Evolutionary conservation across 768 basidiomycete genomes (phyloP).

Genomic region (Cystofilobasidium capitatum): DNA sequence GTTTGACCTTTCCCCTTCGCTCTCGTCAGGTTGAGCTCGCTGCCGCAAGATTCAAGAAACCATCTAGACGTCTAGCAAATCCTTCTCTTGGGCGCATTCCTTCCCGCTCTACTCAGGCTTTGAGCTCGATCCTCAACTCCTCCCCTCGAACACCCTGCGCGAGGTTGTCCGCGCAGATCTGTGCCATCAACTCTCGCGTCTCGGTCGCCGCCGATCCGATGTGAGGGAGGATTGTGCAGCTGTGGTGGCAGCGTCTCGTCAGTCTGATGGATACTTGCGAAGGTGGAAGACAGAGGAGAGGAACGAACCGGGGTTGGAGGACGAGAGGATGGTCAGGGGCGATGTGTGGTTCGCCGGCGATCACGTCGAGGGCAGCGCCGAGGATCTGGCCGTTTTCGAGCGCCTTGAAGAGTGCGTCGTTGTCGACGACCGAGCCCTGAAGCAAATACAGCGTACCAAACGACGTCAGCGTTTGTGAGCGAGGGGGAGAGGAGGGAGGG

Average conservation of each 20-base stretch:
- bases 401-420: conserved; percentile 73
- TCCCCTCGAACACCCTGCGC: background rate
- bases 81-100: too few relatives aligned
- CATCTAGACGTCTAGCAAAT: too few relatives aligned
- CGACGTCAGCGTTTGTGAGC: background rate
- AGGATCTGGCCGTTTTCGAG: conserved; percentile 69
- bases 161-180: conserved; percentile 1
- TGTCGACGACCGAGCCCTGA: conserved; percentile 69
- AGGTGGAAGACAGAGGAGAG: background rate
- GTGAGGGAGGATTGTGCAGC: conserved; percentile 72
- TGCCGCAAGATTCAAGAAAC: too few relatives aligned
- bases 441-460: background rate
- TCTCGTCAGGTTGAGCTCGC: too few relatives aligned
- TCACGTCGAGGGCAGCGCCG: conserved; percentile 87
- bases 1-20: too few relatives aligned
- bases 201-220: conserved; percentile 82
- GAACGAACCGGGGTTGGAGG: conserved; percentile 65
- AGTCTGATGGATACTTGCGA: background rate
- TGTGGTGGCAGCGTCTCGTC: background rate
- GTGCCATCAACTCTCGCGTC: conserved; percentile 67
- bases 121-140: background rate
- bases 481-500: background rate
- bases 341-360: conserved; percentile 82
- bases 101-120: background rate
- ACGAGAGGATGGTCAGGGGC: conserved; percentile 66